phyloP scores from a whole-genome alignment of 306 rosid species.

The Gillenia trifoliata region DNA sequence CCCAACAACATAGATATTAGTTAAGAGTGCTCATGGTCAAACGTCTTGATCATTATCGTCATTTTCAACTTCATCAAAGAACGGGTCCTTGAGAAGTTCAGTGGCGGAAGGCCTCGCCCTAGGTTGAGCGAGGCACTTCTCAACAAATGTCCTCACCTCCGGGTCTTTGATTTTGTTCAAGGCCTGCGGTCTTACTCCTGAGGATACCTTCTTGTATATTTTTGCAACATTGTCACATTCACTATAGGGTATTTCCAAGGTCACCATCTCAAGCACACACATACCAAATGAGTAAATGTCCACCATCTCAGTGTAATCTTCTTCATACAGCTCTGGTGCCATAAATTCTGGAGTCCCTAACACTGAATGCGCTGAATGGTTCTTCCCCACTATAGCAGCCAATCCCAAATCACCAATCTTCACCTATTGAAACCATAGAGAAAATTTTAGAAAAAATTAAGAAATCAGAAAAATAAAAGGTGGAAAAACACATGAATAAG shows the following conservation, averaged over 20 bases:
- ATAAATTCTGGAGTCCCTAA: conserved; percentile 89
- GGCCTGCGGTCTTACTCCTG: conserved; percentile 71
- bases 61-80: conserved; percentile 51
- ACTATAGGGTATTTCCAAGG: conserved; percentile 77
- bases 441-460: neutral
- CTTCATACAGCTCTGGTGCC: conserved; percentile 92
- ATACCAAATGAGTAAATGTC: conserved; percentile 92
- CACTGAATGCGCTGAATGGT: conserved; percentile 75
- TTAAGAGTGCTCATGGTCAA: conserved; percentile 15
- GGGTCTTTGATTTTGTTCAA: conserved; percentile 53
- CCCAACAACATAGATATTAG: neutral
- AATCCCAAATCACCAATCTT: conserved; percentile 95
- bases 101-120: conserved; percentile 70
- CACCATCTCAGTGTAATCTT: conserved; percentile 78
- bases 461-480: neutral
- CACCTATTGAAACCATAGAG: conserved; percentile 37
- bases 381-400: conserved; percentile 80
- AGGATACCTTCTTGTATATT: conserved; percentile 71
- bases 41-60: conserved; percentile 29
- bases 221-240: conserved; percentile 84
- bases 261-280: conserved; percentile 85
- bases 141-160: conserved; percentile 61
- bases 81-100: conserved; percentile 67
- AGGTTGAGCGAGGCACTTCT: conserved; percentile 73
- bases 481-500: neutral